Evolutionary conservation across 1,284 basidiomycete species (phyloP).

Genomic region (Malassezia pachydermatis): DNA sequence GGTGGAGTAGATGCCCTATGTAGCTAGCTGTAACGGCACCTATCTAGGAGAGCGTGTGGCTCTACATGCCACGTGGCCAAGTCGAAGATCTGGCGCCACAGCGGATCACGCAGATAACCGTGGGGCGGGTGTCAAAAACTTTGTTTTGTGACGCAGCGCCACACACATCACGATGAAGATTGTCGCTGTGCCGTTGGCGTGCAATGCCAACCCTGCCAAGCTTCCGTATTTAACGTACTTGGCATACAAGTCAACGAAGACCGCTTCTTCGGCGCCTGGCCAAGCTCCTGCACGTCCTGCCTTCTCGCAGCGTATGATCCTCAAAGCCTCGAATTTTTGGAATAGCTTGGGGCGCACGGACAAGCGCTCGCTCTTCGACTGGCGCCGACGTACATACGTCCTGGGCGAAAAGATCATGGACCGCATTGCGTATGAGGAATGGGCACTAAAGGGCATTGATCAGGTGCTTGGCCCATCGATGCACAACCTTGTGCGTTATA

Average conservation of each 20-base stretch:
- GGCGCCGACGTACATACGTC: constrained; percentile 36
- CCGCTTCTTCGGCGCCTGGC: background rate
- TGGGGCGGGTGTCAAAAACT: no score
- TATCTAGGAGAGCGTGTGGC: no score
- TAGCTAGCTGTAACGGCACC: background rate
- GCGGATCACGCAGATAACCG: no score
- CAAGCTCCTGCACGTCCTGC: background rate
- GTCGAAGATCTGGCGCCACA: no score
- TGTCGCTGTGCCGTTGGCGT: constrained; percentile 16
- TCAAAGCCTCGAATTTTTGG: constrained; percentile 26
- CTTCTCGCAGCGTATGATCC: constrained; percentile 5
- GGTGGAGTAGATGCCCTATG: constrained; percentile 47
- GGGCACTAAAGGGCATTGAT: constrained; percentile 45
- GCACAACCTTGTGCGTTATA: background rate
- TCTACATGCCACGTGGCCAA: no score
- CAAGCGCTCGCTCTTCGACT: constrained; percentile 30
- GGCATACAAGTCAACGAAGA: background rate
- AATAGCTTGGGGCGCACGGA: constrained; percentile 34
- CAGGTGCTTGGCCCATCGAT: constrained; percentile 30
- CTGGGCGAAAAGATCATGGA: constrained; percentile 45
- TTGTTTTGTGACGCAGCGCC: background rate
- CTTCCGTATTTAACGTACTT: constrained; percentile 1
- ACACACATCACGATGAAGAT: constrained; percentile 10
- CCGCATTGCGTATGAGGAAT: constrained; percentile 44
- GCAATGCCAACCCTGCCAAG: background rate